Percentiles rank a stretch among this genome's conserved stretches.
Conservation (phyloP, 345 rosid genomes). For the Cardamine occulta region DNA sequence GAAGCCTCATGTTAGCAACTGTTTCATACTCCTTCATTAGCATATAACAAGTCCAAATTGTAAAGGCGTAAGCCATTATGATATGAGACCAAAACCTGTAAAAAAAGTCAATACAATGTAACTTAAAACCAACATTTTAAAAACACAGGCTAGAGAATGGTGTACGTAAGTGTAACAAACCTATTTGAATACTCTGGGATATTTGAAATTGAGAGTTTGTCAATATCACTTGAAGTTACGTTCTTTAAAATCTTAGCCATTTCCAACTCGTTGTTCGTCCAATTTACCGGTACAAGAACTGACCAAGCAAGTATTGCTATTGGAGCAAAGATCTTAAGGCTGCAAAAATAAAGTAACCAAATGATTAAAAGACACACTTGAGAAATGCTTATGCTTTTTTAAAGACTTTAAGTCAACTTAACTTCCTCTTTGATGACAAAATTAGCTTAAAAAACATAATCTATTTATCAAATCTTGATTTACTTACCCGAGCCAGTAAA, state of each 20-base stretch:
- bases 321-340: slow-evolving; percentile 89
- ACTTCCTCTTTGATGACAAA: background rate
- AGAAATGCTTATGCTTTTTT: background rate
- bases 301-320: slow-evolving; percentile 77
- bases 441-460: background rate
- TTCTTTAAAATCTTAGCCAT: slow-evolving; percentile 43
- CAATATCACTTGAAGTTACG: slow-evolving; percentile 83
- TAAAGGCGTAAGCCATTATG: slow-evolving; percentile 79
- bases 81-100: slow-evolving; percentile 86
- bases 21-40: slow-evolving; percentile 79
- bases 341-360: slow-evolving; percentile 39
- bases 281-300: slow-evolving; percentile 78
- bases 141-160: background rate
- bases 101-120: slow-evolving; percentile 1
- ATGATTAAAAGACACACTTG: background rate
- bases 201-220: slow-evolving; percentile 89
- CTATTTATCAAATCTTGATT: background rate
- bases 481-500: slow-evolving; percentile 84
- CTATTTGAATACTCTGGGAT: slow-evolving; percentile 65
- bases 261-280: slow-evolving; percentile 59
- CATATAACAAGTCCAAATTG: slow-evolving; percentile 89
- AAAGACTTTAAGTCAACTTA: slow-evolving; percentile 3
- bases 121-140: background rate
- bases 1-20: slow-evolving; percentile 81
- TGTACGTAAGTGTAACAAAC: slow-evolving; percentile 38